Conservation (phyloP, 148 eudicot species). For the Suaeda aralocaspica region DNA sequence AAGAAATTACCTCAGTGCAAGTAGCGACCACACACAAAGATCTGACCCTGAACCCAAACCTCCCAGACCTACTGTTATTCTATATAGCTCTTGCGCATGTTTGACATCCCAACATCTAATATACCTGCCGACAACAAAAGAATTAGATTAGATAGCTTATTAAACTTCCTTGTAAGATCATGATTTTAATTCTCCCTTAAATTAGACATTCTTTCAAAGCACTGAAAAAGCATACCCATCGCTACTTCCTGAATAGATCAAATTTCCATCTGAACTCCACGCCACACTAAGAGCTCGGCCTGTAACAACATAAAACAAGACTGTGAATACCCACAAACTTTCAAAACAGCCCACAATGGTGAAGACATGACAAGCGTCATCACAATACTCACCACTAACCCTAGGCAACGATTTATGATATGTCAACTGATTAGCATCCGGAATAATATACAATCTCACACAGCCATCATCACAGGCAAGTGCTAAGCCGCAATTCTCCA, state of each 20-base stretch:
- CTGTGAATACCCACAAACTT: neutral
- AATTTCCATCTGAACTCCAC: slow-evolving; percentile 74
- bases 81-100: slow-evolving; percentile 51
- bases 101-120: slow-evolving; percentile 84
- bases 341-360: neutral
- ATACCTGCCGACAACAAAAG: slow-evolving; percentile 46
- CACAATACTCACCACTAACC: slow-evolving; percentile 84
- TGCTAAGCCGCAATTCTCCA: slow-evolving; percentile 43
- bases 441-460: slow-evolving; percentile 59
- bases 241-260: slow-evolving; percentile 82
- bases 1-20: slow-evolving; percentile 60
- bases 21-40: slow-evolving; percentile 87
- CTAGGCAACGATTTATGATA: slow-evolving; percentile 67
- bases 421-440: slow-evolving; percentile 48
- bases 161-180: neutral
- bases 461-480: slow-evolving; percentile 95
- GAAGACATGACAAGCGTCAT: slow-evolving; percentile 8
- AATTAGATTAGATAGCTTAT: neutral
- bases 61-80: slow-evolving; percentile 90
- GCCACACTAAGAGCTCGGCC: slow-evolving; percentile 76
- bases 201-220: neutral
- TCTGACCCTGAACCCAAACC: slow-evolving; percentile 68
- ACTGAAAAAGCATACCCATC: slow-evolving; percentile 59
- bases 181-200: neutral
- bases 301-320: slow-evolving; percentile 17